Evolutionary conservation across 2,329 filamentous ascomycete genomes (phyloP).

Genomic region (Dichotomopilus funicola): DNA sequence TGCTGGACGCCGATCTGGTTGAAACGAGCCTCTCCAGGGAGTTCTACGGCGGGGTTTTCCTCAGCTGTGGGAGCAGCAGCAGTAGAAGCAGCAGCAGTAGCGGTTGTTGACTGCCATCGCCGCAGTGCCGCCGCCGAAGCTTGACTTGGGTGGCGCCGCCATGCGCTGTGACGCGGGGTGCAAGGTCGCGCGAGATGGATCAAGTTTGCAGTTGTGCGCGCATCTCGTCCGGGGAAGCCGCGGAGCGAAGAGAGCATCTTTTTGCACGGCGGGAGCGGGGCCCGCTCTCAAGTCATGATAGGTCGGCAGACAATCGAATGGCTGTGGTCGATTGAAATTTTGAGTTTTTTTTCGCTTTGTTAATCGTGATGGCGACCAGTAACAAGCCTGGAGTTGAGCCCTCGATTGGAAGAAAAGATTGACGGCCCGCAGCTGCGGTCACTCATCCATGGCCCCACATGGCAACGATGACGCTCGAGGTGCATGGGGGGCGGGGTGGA

Average conservation of each 20-base stretch:
- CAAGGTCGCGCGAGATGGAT: slow-evolving; percentile 46
- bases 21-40: slow-evolving; percentile 58
- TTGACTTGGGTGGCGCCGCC: slow-evolving; percentile 17
- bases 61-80: slow-evolving; percentile 1
- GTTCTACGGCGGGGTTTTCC: slow-evolving; percentile 31
- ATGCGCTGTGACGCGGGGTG: slow-evolving; percentile 34
- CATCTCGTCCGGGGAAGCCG: slow-evolving; percentile 26
- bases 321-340: neutral
- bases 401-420: too few relatives aligned
- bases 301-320: neutral
- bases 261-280: slow-evolving; percentile 20
- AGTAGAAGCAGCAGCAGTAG: too few relatives aligned
- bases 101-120: slow-evolving; percentile 17
- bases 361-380: too few relatives aligned
- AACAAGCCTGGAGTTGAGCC: too few relatives aligned
- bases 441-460: too few relatives aligned
- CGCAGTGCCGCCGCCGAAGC: slow-evolving; percentile 3
- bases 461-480: too few relatives aligned
- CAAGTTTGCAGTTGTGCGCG: slow-evolving; percentile 32
- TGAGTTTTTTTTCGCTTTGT: neutral
- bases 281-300: slow-evolving; percentile 16
- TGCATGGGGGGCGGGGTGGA: too few relatives aligned
- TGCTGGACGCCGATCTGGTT: slow-evolving; percentile 96
- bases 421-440: too few relatives aligned
- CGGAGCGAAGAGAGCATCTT: slow-evolving; percentile 35